Conservation (phyloP, 2,329 filamentous ascomycete genomes). For the Akanthomyces uredinophilus region DNA sequence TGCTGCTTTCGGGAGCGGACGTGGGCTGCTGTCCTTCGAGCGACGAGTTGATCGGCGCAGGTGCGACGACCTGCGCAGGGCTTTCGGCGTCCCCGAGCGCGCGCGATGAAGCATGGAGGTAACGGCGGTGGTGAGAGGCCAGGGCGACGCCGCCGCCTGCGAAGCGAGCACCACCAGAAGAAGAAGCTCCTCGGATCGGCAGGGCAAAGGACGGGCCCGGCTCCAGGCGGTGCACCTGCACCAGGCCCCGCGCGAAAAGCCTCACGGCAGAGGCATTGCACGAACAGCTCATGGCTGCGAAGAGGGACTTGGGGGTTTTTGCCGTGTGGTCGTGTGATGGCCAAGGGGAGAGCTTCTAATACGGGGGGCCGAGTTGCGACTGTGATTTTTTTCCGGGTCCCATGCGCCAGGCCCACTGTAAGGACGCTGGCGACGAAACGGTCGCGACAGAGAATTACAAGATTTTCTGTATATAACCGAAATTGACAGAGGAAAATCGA, state of each 20-base stretch:
- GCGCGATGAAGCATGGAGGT: constrained; percentile 2
- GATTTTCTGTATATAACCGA: too few relatives aligned
- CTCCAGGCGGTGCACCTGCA: constrained; percentile 34
- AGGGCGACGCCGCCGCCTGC: too few relatives aligned
- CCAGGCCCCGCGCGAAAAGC: constrained; percentile 44
- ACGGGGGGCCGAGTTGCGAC: neutral
- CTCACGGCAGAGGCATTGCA: constrained; percentile 42
- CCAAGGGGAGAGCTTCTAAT: constrained; percentile 7
- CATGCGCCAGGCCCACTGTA: neutral
- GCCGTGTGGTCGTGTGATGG: constrained; percentile 10
- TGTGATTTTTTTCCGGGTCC: constrained; percentile 1
- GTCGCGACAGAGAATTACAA: too few relatives aligned
- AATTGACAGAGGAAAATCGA: too few relatives aligned
- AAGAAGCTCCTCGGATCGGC: neutral
- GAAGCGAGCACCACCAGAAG: neutral
- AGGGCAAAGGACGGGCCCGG: constrained; percentile 2
- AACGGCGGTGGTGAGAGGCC: neutral
- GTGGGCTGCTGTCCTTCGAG: neutral
- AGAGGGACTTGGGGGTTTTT: neutral
- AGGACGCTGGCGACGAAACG: too few relatives aligned
- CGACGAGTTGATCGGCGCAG: neutral
- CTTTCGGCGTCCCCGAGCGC: neutral
- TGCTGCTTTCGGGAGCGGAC: neutral
- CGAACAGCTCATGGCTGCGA: constrained; percentile 40
- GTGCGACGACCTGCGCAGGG: neutral